Base-by-base conservation (phyloP, 1,284 basidiomycete species). In the Coniferiporia weirii region DNA sequence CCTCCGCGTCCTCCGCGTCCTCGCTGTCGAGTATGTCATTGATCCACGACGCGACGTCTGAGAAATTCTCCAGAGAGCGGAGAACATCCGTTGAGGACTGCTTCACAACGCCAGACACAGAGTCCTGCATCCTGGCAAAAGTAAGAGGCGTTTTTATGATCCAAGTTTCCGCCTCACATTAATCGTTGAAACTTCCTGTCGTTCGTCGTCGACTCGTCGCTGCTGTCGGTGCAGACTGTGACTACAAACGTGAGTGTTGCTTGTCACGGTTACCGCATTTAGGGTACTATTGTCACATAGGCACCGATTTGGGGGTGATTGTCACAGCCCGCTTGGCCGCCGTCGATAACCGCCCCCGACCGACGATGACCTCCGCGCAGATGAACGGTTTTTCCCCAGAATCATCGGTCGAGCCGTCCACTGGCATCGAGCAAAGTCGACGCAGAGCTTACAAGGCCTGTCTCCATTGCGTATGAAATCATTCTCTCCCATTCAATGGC, bases 31-130 rank as follows among this genome's bases (percentile, higher is more conserved):
- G 57, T 52, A 65, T 63, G 51, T 66, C 61, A 44, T 66, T 65
- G 13, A 67, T 63, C 66, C 66, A 68, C 19, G 61, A 58, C 19
- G 64, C 63, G n/a, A 69, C 60, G 48, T 67, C 65, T 40, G 67
- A 63, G 35, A 66, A 66, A 61, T 77, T 71, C 53, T 79, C 76
- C 22, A 81, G 67, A 19, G 77, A 76, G 32, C 54, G 57, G 4
- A 62, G 56, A 35, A 58, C 34, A 19, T 61, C 59, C 9, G 5
- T 48, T 19, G 51, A 52, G 13, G 35, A 40, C 17, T 22, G 17
- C 3, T 36, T 54, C 6, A 19, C 44, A 9, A 35, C 49, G 2
- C 19, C 32, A 20, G 12, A 17, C 47, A 19, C 13, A 22, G 9
- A 20, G 20, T 15, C 34, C 58, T 60, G 53, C 58, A 55, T 55